phyloP scores from a whole-genome alignment of 2,329 filamentous ascomycete species.

The Penicillium janthinellum region DNA sequence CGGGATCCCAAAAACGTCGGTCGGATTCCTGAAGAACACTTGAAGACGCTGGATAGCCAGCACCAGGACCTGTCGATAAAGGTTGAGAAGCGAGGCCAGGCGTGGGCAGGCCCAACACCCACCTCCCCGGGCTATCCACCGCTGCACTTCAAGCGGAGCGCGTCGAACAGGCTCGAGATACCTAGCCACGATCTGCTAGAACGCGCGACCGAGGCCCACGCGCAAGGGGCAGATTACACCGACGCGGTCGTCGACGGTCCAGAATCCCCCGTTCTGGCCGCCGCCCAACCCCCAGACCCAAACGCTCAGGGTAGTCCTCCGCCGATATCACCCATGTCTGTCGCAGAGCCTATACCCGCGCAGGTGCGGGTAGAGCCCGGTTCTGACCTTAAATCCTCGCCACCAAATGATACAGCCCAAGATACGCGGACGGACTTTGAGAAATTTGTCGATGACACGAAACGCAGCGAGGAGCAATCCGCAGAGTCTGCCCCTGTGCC shows the following conservation, averaged over 20 bases:
- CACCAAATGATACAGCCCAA: slow-evolving; percentile 18
- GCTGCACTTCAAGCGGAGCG: slow-evolving; percentile 20
- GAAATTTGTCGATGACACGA: slow-evolving; percentile 45
- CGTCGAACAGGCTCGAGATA: slow-evolving; percentile 26
- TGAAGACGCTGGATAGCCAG: slow-evolving; percentile 44
- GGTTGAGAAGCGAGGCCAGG: slow-evolving; percentile 40
- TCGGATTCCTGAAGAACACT: slow-evolving; percentile 44
- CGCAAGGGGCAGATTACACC: slow-evolving; percentile 13
- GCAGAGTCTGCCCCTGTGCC: slow-evolving; percentile 32
- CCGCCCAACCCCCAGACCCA: slow-evolving; percentile 8
- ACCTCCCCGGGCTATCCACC: slow-evolving; percentile 17
- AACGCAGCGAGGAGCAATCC: slow-evolving; percentile 33
- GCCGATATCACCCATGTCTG: slow-evolving; percentile 32
- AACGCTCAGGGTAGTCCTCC: slow-evolving; percentile 11
- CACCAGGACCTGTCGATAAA: slow-evolving; percentile 44
- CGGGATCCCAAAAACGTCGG: slow-evolving; percentile 36
- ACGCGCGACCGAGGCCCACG: slow-evolving; percentile 16
- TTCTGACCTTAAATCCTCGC: not conserved
- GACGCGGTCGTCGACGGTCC: slow-evolving; percentile 23
- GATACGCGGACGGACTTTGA: slow-evolving; percentile 44
- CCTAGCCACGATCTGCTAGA: slow-evolving; percentile 20
- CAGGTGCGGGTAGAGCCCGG: slow-evolving; percentile 22
- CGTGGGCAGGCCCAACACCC: slow-evolving; percentile 34
- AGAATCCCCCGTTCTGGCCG: slow-evolving; percentile 12
- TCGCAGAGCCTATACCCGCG: slow-evolving; percentile 30